phyloP scores from a whole-genome alignment of 2,329 filamentous ascomycete genomes.

The Diaporthe sp. region DNA sequence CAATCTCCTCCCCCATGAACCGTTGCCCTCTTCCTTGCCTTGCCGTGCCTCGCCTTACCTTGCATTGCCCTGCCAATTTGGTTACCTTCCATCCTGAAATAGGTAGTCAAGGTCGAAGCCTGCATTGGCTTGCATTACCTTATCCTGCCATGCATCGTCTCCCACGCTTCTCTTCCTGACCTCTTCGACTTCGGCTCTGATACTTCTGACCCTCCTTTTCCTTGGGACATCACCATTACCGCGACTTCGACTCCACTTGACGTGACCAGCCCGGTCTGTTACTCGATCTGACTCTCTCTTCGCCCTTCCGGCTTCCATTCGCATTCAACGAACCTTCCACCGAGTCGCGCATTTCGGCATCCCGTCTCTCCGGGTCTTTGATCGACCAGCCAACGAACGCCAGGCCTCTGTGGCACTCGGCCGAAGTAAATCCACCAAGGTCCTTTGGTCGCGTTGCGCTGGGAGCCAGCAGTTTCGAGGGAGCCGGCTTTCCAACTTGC shows the following conservation, averaged over 20 bases:
- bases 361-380: slow-evolving; percentile 2
- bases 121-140: slow-evolving; percentile 31
- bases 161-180: slow-evolving; percentile 5
- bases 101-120: slow-evolving; percentile 24
- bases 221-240: not conserved
- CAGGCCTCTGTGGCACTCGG: not conserved
- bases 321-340: not conserved
- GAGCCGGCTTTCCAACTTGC: no score
- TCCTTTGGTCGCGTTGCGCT: not conserved
- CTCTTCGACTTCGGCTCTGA: slow-evolving; percentile 1
- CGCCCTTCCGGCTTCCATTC: not conserved
- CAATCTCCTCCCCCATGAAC: slow-evolving; percentile 28
- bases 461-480: not conserved
- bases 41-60: slow-evolving; percentile 1
- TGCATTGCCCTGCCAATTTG: slow-evolving; percentile 30
- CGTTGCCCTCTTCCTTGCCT: slow-evolving; percentile 24
- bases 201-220: slow-evolving; percentile 23
- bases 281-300: not conserved
- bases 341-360: not conserved
- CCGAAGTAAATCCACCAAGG: slow-evolving; percentile 11
- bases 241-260: slow-evolving; percentile 18
- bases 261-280: not conserved
- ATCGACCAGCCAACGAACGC: slow-evolving; percentile 23
- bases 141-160: slow-evolving; percentile 30
- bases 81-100: slow-evolving; percentile 17